Conservation (phyloP, 441 rosid species). For the Croton laevigatus region DNA sequence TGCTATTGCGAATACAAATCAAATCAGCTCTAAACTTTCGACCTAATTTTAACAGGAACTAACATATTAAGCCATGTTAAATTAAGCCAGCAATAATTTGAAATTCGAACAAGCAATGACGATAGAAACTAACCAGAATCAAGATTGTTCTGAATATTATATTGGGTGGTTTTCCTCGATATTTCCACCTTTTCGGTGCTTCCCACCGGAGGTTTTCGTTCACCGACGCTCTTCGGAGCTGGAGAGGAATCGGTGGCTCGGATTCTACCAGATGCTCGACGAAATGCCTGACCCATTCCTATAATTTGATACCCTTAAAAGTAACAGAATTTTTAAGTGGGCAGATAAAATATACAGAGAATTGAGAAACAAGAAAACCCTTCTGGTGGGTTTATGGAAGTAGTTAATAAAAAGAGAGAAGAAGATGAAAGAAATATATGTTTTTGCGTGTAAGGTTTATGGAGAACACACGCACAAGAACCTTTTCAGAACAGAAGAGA, state of each 20-base stretch:
- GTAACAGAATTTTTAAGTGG: not conserved
- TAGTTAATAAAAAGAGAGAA: not conserved
- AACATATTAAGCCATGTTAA: too few relatives aligned
- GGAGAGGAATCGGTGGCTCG: slow-evolving; percentile 22
- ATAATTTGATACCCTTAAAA: not conserved
- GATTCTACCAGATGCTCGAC: slow-evolving; percentile 38
- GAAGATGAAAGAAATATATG: not conserved
- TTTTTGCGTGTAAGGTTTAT: not conserved
- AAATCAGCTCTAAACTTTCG: too few relatives aligned
- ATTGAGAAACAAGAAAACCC: not conserved
- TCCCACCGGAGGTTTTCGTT: slow-evolving; percentile 8
- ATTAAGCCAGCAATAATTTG: not conserved
- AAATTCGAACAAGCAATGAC: not conserved
- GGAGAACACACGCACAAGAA: not conserved
- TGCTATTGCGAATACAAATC: not conserved
- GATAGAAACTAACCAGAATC: slow-evolving; percentile 20
- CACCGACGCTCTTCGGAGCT: slow-evolving; percentile 11
- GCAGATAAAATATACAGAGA: not conserved
- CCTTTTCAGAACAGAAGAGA: not conserved
- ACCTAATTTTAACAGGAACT: too few relatives aligned
- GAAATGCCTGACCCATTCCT: slow-evolving; percentile 34
- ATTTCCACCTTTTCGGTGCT: slow-evolving; percentile 19
- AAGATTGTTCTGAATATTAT: slow-evolving; percentile 12
- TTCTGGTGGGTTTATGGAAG: not conserved
- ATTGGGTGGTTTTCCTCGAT: slow-evolving; percentile 12